These are phyloP conservation scores for Eucalyptus regnans DNA, from an alignment of 345 rosid species.

Conservation along the genomic window DNA sequence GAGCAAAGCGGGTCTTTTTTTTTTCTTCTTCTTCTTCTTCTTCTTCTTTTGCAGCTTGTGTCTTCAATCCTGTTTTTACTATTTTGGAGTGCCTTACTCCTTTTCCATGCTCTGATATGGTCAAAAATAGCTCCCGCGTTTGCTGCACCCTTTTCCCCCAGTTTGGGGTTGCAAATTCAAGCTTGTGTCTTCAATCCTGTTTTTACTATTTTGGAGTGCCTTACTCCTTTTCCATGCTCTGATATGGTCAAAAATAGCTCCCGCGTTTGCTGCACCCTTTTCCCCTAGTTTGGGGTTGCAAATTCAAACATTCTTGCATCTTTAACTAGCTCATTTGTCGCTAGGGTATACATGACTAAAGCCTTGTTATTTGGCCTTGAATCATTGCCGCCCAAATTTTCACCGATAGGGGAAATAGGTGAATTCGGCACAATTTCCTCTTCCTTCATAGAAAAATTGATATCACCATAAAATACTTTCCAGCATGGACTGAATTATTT, in stretches of 20 bases:
- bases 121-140: neutral
- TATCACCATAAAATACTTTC: neutral
- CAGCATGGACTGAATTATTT: neutral
- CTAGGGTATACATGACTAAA: too few relatives aligned
- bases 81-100: neutral
- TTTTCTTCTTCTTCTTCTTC: fast-evolving
- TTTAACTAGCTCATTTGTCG: too few relatives aligned
- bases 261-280: fast-evolving
- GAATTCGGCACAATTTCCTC: too few relatives aligned
- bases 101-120: neutral
- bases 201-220: too few relatives aligned
- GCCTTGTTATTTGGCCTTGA: neutral
- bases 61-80: neutral
- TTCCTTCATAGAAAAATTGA: too few relatives aligned
- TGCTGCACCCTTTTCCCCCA: neutral
- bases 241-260: neutral
- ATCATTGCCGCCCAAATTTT: neutral
- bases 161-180: too few relatives aligned
- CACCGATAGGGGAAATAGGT: neutral
- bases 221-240: neutral
- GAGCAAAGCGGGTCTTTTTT: neutral
- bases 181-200: neutral
- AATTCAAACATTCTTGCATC: too few relatives aligned
- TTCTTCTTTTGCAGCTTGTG: fast-evolving
- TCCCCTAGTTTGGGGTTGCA: too few relatives aligned